These are phyloP conservation scores for Nakazawaea laoshanensis DNA, from an alignment of 805 yeast species.

Conservation along the genomic window DNA sequence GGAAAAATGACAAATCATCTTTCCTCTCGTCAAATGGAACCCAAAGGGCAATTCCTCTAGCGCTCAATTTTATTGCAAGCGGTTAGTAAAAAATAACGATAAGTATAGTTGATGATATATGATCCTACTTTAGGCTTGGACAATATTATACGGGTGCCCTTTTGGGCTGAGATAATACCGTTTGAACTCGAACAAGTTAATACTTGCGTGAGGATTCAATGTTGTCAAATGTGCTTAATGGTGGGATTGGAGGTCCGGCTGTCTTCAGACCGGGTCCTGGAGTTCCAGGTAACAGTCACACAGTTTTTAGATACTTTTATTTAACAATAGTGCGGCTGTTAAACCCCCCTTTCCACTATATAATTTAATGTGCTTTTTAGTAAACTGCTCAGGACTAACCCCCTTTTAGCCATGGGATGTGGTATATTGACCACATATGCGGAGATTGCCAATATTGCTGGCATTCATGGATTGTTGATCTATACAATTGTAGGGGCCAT, in stretches of 20 bases:
- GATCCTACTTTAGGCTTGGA: neutral
- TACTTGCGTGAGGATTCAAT: conserved; percentile 72
- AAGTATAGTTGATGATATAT: conserved; percentile 9
- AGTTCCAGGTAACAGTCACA: conserved; percentile 8
- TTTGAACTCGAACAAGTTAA: conserved; percentile 72
- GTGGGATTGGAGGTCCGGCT: neutral
- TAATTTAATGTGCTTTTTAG: neutral
- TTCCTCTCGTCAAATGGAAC: conserved; percentile 78
- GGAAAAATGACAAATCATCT: conserved; percentile 37
- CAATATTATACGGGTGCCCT: conserved; percentile 38
- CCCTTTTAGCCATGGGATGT: conserved; percentile 65
- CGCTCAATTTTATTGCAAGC: conserved; percentile 84
- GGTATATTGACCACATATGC: conserved; percentile 84
- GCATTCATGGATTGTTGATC: conserved; percentile 79
- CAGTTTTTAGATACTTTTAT: neutral
- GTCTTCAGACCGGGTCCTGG: neutral
- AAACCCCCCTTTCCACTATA: neutral
- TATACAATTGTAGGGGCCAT: conserved; percentile 74
- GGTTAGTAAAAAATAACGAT: conserved; percentile 43
- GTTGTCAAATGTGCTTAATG: conserved; percentile 21
- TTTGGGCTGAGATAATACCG: conserved; percentile 66
- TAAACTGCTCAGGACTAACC: conserved; percentile 11
- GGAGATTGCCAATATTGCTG: conserved; percentile 77
- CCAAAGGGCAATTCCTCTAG: conserved; percentile 70
- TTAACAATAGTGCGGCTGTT: conserved; percentile 7